phyloP scores from a whole-genome alignment of 1,284 basidiomycete species.

The Puccinia novopanici region DNA sequence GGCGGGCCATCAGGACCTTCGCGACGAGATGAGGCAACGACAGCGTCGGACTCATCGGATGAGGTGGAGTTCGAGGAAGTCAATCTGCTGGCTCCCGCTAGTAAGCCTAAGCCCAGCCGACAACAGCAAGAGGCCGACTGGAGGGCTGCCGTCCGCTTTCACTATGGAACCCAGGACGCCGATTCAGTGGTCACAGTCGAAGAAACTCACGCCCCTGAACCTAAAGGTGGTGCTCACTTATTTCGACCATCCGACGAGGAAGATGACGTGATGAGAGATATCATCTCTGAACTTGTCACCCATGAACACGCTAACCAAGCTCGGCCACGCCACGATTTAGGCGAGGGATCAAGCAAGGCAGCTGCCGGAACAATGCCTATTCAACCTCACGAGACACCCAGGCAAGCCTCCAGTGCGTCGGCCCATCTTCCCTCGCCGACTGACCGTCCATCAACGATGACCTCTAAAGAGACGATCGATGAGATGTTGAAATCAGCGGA shows the following conservation, averaged over 20 bases:
- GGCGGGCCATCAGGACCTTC: neutral
- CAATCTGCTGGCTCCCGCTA: neutral
- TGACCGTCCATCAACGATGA: neutral
- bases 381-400: neutral
- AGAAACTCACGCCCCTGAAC: neutral
- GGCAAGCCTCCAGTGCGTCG: neutral
- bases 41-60: constrained; percentile 54
- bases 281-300: constrained; percentile 9
- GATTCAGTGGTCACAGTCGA: constrained; percentile 3
- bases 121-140: constrained; percentile 22
- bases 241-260: constrained; percentile 36
- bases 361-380: neutral
- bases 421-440: neutral
- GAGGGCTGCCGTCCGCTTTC: constrained; percentile 34
- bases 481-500: constrained; percentile 9
- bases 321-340: neutral
- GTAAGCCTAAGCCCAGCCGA: neutral
- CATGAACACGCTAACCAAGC: neutral
- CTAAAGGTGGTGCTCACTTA: neutral
- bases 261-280: constrained; percentile 38
- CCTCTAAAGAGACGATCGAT: neutral
- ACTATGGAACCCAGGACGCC: constrained; percentile 24
- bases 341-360: constrained; percentile 39
- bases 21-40: constrained; percentile 50
- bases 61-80: constrained; percentile 59